Evolutionary conservation across 2,329 filamentous ascomycete species (phyloP), one percentile per base, ranked within the genome.

Genomic region (Fusarium anthophilum): DNA sequence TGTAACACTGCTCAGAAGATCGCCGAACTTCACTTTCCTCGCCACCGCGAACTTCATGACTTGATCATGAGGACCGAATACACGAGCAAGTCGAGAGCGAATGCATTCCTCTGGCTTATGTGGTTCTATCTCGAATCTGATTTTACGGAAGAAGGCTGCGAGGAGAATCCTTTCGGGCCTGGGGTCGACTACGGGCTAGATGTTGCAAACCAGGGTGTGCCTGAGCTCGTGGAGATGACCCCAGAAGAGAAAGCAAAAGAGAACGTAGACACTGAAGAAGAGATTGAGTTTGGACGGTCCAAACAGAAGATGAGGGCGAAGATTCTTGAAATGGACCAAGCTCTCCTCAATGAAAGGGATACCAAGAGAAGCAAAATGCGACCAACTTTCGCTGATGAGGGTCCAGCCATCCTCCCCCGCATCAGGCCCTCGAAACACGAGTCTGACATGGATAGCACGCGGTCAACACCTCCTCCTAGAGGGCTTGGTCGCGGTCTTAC

Each of bases 81-180:
- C 69, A 94, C 92, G 65, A 98, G 95, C 82, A 85, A 87, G 75
- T 97, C 94, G 70, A 90, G 96, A 72, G 95, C 96, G 2, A 91
- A 86, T 50, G 96, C 96, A 2, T 99, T 99, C 77, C 85, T 99
- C 26, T 99, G 96, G 96, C 86, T 99, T 72, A 97, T 99, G 91
- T 99, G 96, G 96, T 98, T 96, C 87, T 98, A 99, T 80, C 88
- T 99, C 24, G 96, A 99, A 81, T 98, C 95, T 35, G 94, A 98
- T 81, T 98, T 98, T 76, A 94, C 94, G 0, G 91, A 93, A 76
- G 94, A 98, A 78, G 94, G 94, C 63, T 96, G 94, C 50, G 88
- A 94, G 54, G 92, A 94, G 76, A 99, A 99, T 79, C 96, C 96
- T 0, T 99, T 98, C 78, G 96, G 96, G 1, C 81, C 86, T 17